Conservation (phyloP, 1,139 yeast genomes). For the Pichia sp. region DNA sequence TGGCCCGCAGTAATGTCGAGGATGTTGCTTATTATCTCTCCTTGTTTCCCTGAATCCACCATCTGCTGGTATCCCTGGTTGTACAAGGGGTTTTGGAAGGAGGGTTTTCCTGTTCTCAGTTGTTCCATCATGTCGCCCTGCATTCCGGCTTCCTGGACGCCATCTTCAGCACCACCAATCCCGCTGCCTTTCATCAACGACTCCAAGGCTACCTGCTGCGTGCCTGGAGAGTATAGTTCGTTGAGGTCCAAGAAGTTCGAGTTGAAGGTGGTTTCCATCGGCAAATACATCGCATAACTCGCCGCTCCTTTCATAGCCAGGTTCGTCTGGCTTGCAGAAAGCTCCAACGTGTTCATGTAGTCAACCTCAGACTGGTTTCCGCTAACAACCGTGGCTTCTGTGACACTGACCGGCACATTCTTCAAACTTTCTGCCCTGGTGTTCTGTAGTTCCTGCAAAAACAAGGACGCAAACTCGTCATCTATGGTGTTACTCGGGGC, state of each 20-base stretch:
- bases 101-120: not conserved
- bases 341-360: constrained; percentile 5
- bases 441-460: constrained; percentile 16
- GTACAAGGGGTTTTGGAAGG: not conserved
- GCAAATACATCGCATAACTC: constrained; percentile 14
- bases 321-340: not conserved
- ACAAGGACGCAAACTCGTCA: constrained; percentile 19
- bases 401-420: not conserved
- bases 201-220: not conserved
- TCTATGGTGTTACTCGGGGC: constrained; percentile 13
- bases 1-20: not conserved
- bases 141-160: not conserved
- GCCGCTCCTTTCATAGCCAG: constrained; percentile 7
- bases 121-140: not conserved
- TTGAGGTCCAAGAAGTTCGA: constrained; percentile 7
- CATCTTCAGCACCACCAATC: not conserved
- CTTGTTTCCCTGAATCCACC: not conserved
- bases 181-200: not conserved
- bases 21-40: not conserved
- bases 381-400: not conserved
- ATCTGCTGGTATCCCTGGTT: not conserved
- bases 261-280: constrained; percentile 10
- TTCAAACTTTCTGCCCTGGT: constrained; percentile 3
- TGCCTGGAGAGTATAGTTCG: not conserved
- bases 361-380: constrained; percentile 3